Evolutionary conservation across 805 yeast genomes (phyloP).

Genomic region (Lipomyces kockii): DNA sequence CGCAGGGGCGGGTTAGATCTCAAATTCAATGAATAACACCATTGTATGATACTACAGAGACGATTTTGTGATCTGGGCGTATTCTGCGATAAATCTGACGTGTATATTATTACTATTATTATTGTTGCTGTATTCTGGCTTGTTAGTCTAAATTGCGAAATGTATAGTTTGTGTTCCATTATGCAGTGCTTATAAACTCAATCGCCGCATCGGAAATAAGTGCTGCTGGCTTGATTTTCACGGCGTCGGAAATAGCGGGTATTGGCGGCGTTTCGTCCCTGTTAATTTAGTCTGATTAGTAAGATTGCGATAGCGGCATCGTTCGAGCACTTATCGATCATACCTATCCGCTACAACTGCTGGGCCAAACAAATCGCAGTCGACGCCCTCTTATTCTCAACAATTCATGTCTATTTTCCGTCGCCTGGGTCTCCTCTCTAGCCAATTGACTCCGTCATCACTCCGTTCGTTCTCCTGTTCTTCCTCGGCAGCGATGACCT

Average conservation of each 20-base stretch:
- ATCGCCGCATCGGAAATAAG: too few relatives aligned
- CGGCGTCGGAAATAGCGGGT: not conserved
- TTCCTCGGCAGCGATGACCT: slow-evolving; percentile 19
- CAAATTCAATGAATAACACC: not conserved
- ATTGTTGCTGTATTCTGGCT: not conserved
- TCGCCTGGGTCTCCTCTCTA: slow-evolving; percentile 8
- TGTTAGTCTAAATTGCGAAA: too few relatives aligned
- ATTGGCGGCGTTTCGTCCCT: not conserved
- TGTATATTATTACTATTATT: not conserved
- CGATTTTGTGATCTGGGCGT: not conserved
- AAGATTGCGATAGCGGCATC: not conserved
- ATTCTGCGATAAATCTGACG: not conserved
- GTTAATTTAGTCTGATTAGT: not conserved
- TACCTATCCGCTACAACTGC: too few relatives aligned
- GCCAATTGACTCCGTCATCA: slow-evolving; percentile 2
- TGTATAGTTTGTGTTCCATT: not conserved
- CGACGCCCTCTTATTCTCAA: not conserved
- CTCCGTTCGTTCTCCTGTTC: not conserved
- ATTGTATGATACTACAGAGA: not conserved
- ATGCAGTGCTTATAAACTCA: too few relatives aligned
- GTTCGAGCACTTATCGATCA: not conserved
- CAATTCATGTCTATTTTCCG: not conserved
- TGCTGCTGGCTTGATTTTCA: too few relatives aligned
- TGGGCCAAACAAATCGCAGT: not conserved
- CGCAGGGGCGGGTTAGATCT: slow-evolving; percentile 34